Evolutionary conservation across 768 basidiomycete genomes (phyloP), one percentile per base, ranked within the genome.

Genomic region (Pilatotrama ljubarskyi): DNA sequence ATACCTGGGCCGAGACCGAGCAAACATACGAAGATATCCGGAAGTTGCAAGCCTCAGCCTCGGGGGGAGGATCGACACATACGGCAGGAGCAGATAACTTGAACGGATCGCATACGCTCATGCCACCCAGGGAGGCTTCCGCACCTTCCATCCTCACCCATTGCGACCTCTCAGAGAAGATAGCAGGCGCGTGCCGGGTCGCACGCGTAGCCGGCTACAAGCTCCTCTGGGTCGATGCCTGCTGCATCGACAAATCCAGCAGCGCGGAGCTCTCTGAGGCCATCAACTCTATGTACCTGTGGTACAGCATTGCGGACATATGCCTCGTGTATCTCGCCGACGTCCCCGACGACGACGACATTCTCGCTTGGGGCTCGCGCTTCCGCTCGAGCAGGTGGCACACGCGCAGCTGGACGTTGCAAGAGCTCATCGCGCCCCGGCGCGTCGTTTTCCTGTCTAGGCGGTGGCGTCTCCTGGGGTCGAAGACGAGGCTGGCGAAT

Each of bases 261-360:
- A 46, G 54, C 35, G 54, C 54, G 14, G 43, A 47, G 22, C 35
- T 46, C 1, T 48, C 32, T 2, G 54, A 37, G 32, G 43, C 54
- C 20, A 55, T 55, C 42, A 55, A 55, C 44, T 55, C 54, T 0
- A 55, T 55, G 54, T 55, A 47, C 32, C 20, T 24, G 9, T 55
- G 54, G 54, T 55, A 55, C 15, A 14, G 24, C 35, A 8, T n/a
- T 2, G 43, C 54, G 3, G 14, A 13, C 4, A 13, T 47, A n/a
- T 55, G 54, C 20, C 37, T 36, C 11, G 54, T 29, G 32, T 41
- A 48, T 14, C 55, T 56, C 17, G 22, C 35, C 9, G 55, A 56
- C 17, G 55, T 56, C 22, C 15, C 11, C 7, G 26, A 24, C 2
- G 26, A 18, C 2, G 10, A 5, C 15, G 44, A 11, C 10, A 10